Conservation (phyloP, 352 stramenopile genomes). For the Peronosclerospora sorghi region DNA sequence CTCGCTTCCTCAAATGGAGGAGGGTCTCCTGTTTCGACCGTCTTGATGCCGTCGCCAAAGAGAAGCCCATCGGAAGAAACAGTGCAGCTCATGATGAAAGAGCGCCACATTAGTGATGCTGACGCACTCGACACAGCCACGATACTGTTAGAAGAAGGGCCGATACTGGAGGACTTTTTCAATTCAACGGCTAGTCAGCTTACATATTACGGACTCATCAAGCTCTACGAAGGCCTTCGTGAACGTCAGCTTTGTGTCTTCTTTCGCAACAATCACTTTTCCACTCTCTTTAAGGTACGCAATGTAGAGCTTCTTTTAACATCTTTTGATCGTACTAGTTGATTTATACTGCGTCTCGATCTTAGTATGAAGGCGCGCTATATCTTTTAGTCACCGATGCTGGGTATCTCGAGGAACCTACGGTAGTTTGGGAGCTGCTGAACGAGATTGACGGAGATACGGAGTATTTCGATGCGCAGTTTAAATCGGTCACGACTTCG, state of each 20-base stretch:
- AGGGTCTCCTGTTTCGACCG: constrained; percentile 8
- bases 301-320: not conserved
- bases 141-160: constrained; percentile 61
- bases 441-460: constrained; percentile 84
- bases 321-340: not conserved
- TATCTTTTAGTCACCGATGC: constrained; percentile 96
- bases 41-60: constrained; percentile 20
- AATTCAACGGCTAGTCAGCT: constrained; percentile 86
- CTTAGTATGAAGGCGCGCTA: constrained; percentile 82
- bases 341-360: not conserved
- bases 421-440: constrained; percentile 92
- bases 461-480: constrained; percentile 63
- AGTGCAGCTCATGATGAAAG: constrained; percentile 61
- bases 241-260: constrained; percentile 91
- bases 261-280: constrained; percentile 99
- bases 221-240: constrained; percentile 86
- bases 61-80: constrained; percentile 64
- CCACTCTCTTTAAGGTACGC: constrained; percentile 89
- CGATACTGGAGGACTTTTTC: constrained; percentile 86
- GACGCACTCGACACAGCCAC: constrained; percentile 49
- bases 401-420: constrained; percentile 89
- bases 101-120: constrained; percentile 60
- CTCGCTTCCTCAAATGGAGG: not conserved
- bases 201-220: constrained; percentile 89
- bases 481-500: constrained; percentile 47